Evolutionary conservation across 1,284 basidiomycete genomes (phyloP).

Genomic region (Leccinum pachyderme): DNA sequence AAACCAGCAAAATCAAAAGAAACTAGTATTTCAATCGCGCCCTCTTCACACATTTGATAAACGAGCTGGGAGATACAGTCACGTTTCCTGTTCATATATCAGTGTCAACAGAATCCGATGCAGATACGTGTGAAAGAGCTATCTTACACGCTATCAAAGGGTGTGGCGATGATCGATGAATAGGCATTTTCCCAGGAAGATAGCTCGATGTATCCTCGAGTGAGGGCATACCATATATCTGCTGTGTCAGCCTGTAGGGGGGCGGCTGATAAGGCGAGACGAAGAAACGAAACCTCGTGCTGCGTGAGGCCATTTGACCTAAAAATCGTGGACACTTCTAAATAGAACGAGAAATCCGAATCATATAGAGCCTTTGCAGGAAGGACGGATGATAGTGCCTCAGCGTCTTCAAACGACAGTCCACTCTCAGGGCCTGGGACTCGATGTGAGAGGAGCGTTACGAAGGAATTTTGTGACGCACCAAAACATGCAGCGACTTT

Average conservation of each 20-base stretch:
- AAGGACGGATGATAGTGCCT: constrained; percentile 61
- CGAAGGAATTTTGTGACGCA: constrained; percentile 32
- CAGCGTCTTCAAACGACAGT: constrained; percentile 57
- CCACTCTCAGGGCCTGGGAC: constrained; percentile 51
- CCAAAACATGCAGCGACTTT: constrained; percentile 78
- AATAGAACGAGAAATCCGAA: constrained; percentile 72
- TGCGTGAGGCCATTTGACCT: constrained; percentile 53
- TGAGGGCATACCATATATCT: constrained; percentile 77
- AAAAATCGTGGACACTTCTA: constrained; percentile 75
- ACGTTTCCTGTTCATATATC: constrained; percentile 55
- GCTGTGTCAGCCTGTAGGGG: constrained; percentile 52
- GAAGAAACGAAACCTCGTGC: constrained; percentile 73
- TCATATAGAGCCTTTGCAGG: constrained; percentile 56
- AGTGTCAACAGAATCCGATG: constrained; percentile 7
- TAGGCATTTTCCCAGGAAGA: constrained; percentile 86
- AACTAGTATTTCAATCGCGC: constrained; percentile 78
- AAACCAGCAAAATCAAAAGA: constrained; percentile 85
- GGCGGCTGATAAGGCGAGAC: constrained; percentile 72
- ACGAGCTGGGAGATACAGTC: constrained; percentile 81
- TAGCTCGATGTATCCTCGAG: constrained; percentile 72
- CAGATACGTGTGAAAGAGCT: constrained; percentile 7
- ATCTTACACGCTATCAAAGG: constrained; percentile 75
- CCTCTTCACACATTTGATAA: constrained; percentile 91
- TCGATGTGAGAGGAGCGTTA: constrained; percentile 10
- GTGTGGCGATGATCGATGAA: constrained; percentile 67